These are phyloP conservation scores for Teratosphaeria zuluensis DNA, from an alignment of 2,329 filamentous ascomycete species.

Conservation along the genomic window DNA sequence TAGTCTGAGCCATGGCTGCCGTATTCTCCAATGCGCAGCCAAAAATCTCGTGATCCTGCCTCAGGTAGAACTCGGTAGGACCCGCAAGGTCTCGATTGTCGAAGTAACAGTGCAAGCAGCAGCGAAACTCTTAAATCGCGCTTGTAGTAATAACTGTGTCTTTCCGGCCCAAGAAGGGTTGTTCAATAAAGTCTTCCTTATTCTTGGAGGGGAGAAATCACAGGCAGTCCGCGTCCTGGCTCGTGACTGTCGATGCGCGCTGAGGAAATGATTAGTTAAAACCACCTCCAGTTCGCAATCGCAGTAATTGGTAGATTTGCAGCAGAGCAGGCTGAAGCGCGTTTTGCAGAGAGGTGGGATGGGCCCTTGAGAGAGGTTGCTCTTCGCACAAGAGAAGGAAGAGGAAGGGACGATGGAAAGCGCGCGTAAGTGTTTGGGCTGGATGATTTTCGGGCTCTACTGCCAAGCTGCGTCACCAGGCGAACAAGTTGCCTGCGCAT, in stretches of 20 bases:
- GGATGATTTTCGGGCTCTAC: not conserved
- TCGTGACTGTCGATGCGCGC: constrained; percentile 9
- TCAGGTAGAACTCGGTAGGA: not conserved
- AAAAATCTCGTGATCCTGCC: not conserved
- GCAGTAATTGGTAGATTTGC: constrained; percentile 25
- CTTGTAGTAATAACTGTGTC: not conserved
- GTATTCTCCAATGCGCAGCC: not conserved
- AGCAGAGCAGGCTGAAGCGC: constrained; percentile 12
- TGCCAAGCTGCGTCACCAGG: not conserved
- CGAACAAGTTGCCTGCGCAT: not conserved
- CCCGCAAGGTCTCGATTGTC: constrained; percentile 44
- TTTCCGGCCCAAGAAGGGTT: not conserved
- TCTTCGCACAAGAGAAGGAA: not conserved
- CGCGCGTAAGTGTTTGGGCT: not conserved
- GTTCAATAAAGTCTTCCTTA: not conserved
- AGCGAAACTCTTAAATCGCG: not conserved
- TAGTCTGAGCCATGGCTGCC: constrained; percentile 83
- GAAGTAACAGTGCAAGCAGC: not conserved
- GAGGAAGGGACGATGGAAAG: not conserved
- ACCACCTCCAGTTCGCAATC: constrained; percentile 17
- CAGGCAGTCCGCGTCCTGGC: constrained; percentile 17
- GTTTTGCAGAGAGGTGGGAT: not conserved
- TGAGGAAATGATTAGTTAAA: constrained; percentile 24
- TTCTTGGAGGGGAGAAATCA: not conserved
- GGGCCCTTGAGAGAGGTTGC: not conserved